These are phyloP conservation scores for Lasiodiplodia sp. DNA, from an alignment of 2,329 filamentous ascomycete genomes.

Conservation along the genomic window DNA sequence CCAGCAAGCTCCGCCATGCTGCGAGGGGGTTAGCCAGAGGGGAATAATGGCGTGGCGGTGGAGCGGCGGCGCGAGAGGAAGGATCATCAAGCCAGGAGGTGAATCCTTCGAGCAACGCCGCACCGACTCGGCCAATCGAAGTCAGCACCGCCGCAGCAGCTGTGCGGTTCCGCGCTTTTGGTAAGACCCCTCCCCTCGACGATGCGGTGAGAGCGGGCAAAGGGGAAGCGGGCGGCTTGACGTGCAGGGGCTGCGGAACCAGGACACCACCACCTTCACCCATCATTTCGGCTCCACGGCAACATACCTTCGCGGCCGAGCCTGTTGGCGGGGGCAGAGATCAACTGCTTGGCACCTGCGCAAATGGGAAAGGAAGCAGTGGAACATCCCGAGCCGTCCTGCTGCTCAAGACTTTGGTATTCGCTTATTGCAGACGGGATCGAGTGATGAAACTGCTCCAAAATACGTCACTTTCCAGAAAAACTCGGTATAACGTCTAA, in stretches of 20 bases:
- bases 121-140: constrained; percentile 20
- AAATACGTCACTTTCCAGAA: not conserved
- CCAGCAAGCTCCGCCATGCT: constrained; percentile 10
- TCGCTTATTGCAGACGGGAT: constrained; percentile 3
- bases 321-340: not conserved
- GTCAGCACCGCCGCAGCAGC: constrained; percentile 9
- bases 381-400: constrained; percentile 19
- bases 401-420: not conserved
- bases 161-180: constrained; percentile 15
- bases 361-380: constrained; percentile 16
- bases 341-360: not conserved
- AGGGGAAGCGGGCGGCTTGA: constrained; percentile 2
- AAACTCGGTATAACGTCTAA: constrained; percentile 8
- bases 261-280: not conserved
- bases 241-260: constrained; percentile 3
- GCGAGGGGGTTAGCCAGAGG: not conserved
- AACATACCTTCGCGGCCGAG: not conserved
- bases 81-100: constrained; percentile 27
- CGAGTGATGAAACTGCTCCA: constrained; percentile 8
- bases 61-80: constrained; percentile 5
- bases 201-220: constrained; percentile 19
- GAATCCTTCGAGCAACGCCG: constrained; percentile 26
- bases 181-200: not conserved
- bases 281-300: constrained; percentile 1
- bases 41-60: not conserved